Conservation (phyloP, 805 yeast species). For the Groenewaldozyma tartarivorans region DNA sequence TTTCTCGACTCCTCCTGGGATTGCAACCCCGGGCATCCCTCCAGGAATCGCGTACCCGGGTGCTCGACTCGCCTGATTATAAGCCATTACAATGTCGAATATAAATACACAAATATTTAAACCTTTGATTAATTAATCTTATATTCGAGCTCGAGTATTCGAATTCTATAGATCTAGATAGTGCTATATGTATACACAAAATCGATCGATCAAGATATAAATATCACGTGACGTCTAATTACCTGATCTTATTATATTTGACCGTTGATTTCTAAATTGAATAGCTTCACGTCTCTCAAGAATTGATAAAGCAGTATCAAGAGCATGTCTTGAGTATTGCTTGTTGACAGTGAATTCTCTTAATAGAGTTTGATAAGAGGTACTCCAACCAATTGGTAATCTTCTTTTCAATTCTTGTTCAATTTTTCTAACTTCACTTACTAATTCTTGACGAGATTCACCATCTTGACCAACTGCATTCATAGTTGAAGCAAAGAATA, state of each 20-base stretch:
- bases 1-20: constrained; percentile 7
- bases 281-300: constrained; percentile 83
- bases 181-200: not conserved
- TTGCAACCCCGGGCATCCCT: no score
- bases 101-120: no score
- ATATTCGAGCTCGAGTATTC: no score
- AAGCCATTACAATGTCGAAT: no score
- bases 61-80: no score
- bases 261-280: constrained; percentile 79
- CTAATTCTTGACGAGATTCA: constrained; percentile 46
- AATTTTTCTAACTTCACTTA: constrained; percentile 64
- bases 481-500: constrained; percentile 96
- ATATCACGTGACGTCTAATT: no score
- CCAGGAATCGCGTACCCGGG: no score
- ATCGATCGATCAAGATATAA: not conserved
- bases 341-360: constrained; percentile 50
- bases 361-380: constrained; percentile 73
- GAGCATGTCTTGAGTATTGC: constrained; percentile 54
- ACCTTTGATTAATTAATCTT: no score
- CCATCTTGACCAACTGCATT: constrained; percentile 69
- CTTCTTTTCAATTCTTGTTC: constrained; percentile 82
- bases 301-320: constrained; percentile 73
- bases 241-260: constrained; percentile 67
- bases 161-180: no score
- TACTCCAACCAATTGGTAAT: constrained; percentile 93